Percentiles rank a stretch among this genome's conserved stretches.
These are phyloP conservation scores for Acrasis kona DNA, from an alignment of 78 protist genomes.

Conservation along the genomic window DNA sequence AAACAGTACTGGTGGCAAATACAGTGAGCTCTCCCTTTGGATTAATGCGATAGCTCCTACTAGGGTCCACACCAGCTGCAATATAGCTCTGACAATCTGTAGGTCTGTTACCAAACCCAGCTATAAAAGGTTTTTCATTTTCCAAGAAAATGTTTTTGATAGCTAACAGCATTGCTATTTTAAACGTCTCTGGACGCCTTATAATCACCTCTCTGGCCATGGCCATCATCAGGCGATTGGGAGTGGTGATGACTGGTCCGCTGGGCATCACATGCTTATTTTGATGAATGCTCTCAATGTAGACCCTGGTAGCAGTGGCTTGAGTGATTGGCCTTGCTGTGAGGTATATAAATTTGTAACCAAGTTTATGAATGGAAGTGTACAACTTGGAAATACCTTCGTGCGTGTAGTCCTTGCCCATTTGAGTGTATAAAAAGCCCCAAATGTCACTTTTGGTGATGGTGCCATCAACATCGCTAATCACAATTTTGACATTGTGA, in stretches of 20 bases:
- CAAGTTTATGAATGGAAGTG: slow-evolving; percentile 56
- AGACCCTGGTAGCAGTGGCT: slow-evolving; percentile 5
- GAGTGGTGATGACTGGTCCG: slow-evolving; percentile 90
- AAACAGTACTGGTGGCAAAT: too few relatives aligned
- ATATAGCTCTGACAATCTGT: neutral
- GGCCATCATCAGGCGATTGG: slow-evolving; percentile 71
- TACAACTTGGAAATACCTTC: slow-evolving; percentile 74
- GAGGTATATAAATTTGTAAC: slow-evolving; percentile 78
- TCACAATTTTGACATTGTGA: slow-evolving; percentile 51
- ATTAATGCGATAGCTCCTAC: too few relatives aligned
- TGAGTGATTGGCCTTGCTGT: slow-evolving; percentile 72
- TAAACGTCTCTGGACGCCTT: slow-evolving; percentile 86
- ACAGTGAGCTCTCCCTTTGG: too few relatives aligned
- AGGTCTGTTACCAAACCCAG: neutral
- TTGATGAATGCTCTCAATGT: slow-evolving; percentile 16
- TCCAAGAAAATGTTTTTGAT: slow-evolving; percentile 64
- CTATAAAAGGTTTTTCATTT: neutral
- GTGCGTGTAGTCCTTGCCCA: slow-evolving; percentile 93
- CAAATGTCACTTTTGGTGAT: slow-evolving; percentile 83
- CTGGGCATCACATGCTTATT: slow-evolving; percentile 45
- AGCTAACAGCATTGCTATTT: slow-evolving; percentile 63
- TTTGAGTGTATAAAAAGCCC: slow-evolving; percentile 75
- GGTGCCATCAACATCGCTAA: slow-evolving; percentile 92
- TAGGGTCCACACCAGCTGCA: neutral
- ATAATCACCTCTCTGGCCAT: slow-evolving; percentile 65